phyloP scores from a whole-genome alignment of 352 stramenopile genomes.

The Pythium phragmitis region DNA sequence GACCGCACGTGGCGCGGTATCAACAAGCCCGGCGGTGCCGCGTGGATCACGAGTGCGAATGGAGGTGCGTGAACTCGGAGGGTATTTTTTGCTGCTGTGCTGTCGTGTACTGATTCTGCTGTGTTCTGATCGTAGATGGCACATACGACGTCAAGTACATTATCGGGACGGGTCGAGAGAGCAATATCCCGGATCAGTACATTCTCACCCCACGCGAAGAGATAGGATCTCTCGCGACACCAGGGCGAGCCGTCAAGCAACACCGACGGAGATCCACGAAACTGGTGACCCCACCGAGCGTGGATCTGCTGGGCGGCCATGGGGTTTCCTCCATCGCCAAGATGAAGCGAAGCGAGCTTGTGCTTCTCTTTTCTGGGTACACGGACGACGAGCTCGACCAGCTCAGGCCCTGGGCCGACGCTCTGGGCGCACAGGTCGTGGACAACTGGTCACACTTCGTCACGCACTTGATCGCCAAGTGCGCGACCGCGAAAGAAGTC shows the following conservation, averaged over 20 bases:
- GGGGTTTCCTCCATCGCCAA: not conserved
- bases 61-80: conserved; percentile 23
- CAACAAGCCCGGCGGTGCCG: conserved; percentile 90
- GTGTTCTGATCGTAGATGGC: conserved; percentile 23
- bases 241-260: conserved; percentile 27
- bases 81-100: not conserved
- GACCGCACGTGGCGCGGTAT: conserved; percentile 89
- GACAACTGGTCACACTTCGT: conserved; percentile 45
- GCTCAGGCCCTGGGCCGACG: conserved; percentile 21
- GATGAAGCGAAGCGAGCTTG: conserved; percentile 26
- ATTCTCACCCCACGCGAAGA: conserved; percentile 26
- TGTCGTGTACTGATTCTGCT: not conserved
- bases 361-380: conserved; percentile 34
- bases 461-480: conserved; percentile 85
- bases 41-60: conserved; percentile 68
- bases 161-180: conserved; percentile 29
- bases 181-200: conserved; percentile 26
- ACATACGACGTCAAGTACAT: conserved; percentile 42
- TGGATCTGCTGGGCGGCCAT: conserved; percentile 25
- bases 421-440: conserved; percentile 28
- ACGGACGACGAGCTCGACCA: conserved; percentile 20
- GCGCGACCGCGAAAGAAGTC: conserved; percentile 42
- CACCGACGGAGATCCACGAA: conserved; percentile 26
- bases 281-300: conserved; percentile 22
- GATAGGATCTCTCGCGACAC: conserved; percentile 25